Percentiles rank a stretch among this genome's conserved stretches.
Evolutionary conservation across 1,139 yeast genomes (phyloP).

Genomic region (Entelexis paramagnoliae): DNA sequence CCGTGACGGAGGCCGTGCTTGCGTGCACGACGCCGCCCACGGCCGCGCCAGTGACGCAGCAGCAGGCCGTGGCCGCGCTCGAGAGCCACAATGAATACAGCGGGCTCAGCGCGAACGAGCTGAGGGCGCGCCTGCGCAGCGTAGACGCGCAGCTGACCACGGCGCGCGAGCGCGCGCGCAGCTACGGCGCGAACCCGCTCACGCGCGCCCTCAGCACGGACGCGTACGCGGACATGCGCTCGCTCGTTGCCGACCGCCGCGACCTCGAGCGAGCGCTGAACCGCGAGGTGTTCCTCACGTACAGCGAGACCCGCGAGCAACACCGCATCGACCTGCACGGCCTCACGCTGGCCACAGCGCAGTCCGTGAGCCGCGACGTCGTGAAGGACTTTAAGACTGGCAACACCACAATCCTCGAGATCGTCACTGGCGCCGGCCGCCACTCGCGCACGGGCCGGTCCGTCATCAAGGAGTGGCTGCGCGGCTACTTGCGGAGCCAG

Average conservation of each 20-base stretch:
- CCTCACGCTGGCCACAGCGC: conserved; percentile 14
- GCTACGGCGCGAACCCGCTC: neutral
- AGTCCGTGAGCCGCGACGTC: conserved; percentile 8
- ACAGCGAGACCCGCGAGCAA: neutral
- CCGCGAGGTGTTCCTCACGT: neutral
- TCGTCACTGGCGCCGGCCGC: conserved; percentile 20
- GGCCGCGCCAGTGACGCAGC: neutral
- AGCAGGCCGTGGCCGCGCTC: neutral
- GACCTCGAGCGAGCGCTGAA: conserved; percentile 11
- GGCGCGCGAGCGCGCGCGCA: neutral
- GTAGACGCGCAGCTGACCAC: neutral
- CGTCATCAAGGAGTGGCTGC: conserved; percentile 18
- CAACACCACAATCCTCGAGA: conserved; percentile 4
- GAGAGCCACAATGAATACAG: neutral
- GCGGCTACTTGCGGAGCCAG: conserved; percentile 7
- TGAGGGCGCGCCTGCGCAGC: neutral
- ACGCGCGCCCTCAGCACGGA: neutral
- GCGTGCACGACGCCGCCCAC: neutral
- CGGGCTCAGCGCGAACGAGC: neutral
- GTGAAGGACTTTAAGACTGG: neutral
- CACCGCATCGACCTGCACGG: conserved; percentile 18
- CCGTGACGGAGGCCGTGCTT: conserved; percentile 4
- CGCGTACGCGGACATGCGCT: neutral
- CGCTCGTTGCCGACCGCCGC: conserved; percentile 2
- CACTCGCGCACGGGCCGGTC: conserved; percentile 16